Conservation (phyloP, 2,329 filamentous ascomycete genomes). For the Aspergillus sojae region DNA sequence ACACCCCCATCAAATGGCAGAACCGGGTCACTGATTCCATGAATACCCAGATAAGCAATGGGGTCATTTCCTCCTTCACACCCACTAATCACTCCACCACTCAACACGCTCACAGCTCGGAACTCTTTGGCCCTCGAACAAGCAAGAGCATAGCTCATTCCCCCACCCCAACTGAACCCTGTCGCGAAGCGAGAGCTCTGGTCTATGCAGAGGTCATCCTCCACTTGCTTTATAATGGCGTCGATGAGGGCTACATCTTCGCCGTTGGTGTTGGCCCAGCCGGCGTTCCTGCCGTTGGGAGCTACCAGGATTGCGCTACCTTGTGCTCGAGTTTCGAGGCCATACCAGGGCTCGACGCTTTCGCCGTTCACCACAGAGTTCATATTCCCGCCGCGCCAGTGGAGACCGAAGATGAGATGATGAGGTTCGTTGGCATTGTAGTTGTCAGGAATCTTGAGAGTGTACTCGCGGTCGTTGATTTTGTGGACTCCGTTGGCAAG, state of each 20-base stretch:
- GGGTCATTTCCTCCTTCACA: conserved; percentile 43
- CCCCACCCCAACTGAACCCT: conserved; percentile 49
- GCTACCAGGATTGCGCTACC: conserved; percentile 49
- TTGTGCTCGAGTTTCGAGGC: conserved; percentile 39
- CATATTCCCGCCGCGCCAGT: conserved; percentile 47
- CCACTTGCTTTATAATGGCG: conserved; percentile 40
- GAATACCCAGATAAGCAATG: conserved; percentile 45
- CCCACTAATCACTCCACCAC: conserved; percentile 37
- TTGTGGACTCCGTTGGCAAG: conserved; percentile 15
- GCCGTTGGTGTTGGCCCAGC: conserved; percentile 48
- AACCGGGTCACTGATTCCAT: conserved; percentile 43
- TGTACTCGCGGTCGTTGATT: conserved; percentile 18
- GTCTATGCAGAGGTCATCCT: conserved; percentile 48
- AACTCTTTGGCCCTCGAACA: conserved; percentile 40
- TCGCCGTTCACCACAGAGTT: conserved; percentile 38
- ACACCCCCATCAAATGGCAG: conserved; percentile 38
- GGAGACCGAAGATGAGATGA: conserved; percentile 47
- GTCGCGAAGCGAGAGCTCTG: conserved; percentile 46
- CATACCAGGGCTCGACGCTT: conserved; percentile 42
- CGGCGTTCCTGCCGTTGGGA: conserved; percentile 46
- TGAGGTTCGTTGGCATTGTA: conserved; percentile 46
- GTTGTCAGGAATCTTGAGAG: conserved; percentile 23
- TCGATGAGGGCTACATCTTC: conserved; percentile 38
- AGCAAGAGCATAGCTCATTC: conserved; percentile 47
- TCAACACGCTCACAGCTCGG: conserved; percentile 29